A percentile compares a stretch with the other conserved stretches of the same genome.
These are phyloP conservation scores for Pycnococcus provasolii DNA, from an alignment of 139 green algal genomes.

Conservation along the genomic window DNA sequence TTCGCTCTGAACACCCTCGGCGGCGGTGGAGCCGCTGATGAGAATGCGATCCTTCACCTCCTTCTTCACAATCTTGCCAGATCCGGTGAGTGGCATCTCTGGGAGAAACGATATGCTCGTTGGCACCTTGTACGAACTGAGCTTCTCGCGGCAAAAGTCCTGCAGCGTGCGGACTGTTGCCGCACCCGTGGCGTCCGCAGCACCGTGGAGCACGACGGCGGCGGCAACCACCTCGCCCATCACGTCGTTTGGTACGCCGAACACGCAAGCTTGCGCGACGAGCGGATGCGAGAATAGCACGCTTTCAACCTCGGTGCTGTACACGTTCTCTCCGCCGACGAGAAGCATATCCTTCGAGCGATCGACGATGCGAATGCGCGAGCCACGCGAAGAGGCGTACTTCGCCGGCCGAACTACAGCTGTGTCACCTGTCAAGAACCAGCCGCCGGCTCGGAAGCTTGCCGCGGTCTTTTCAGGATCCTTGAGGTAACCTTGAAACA, in stretches of 20 bases:
- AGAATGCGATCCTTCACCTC: not conserved
- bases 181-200: not conserved
- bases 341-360: conserved; percentile 77
- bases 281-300: conserved; percentile 3
- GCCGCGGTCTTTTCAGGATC: conserved; percentile 36
- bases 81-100: conserved; percentile 21
- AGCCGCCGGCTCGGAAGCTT: conserved; percentile 42
- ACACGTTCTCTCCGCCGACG: conserved; percentile 24
- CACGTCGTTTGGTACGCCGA: conserved; percentile 18
- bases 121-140: conserved; percentile 27
- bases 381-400: conserved; percentile 31
- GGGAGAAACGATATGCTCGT: conserved; percentile 11
- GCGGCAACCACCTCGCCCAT: conserved; percentile 22
- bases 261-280: conserved; percentile 16
- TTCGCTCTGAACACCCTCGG: not conserved
- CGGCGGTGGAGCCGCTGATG: not conserved
- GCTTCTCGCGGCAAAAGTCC: not conserved
- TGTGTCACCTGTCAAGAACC: conserved; percentile 70
- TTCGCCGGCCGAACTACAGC: conserved; percentile 32
- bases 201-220: conserved; percentile 13
- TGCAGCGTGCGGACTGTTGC: not conserved
- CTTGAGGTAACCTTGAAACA: conserved; percentile 59
- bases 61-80: conserved; percentile 11
- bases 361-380: conserved; percentile 58
- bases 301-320: conserved; percentile 19